A percentile compares a stretch with the other conserved stretches of the same genome.
Evolutionary conservation across 2,329 filamentous ascomycete species (phyloP).

Genomic region (Fusarium sp.): DNA sequence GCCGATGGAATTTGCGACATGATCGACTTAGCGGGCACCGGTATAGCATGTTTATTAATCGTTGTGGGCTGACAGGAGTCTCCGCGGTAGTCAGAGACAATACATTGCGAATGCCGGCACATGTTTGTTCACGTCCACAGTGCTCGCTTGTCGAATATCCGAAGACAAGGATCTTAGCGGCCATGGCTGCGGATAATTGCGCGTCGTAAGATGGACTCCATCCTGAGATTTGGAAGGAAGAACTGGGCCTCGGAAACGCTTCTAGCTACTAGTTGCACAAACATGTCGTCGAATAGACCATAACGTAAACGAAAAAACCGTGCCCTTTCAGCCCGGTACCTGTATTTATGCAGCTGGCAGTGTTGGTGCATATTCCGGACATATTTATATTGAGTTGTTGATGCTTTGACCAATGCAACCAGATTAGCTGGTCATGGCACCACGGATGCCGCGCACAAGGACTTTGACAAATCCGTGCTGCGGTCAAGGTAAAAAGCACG

Average conservation of each 20-base stretch:
- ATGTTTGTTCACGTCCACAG: conserved; percentile 2
- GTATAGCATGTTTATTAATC: background rate
- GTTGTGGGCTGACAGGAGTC: background rate
- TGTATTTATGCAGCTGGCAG: conserved; percentile 7
- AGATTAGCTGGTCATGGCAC: conserved; percentile 20
- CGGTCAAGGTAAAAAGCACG: background rate
- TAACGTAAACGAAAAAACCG: background rate
- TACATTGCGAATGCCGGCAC: conserved; percentile 5
- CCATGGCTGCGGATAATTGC: background rate
- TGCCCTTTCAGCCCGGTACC: conserved; percentile 14
- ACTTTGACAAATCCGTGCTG: conserved; percentile 7
- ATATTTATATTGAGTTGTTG: conserved; percentile 2
- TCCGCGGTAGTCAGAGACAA: conserved; percentile 9
- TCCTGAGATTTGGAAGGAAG: conserved; percentile 6
- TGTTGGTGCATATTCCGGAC: conserved; percentile 5
- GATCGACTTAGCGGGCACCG: background rate
- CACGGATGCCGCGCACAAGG: background rate
- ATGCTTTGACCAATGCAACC: conserved; percentile 17
- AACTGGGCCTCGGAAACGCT: conserved; percentile 1
- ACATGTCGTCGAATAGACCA: conserved; percentile 25
- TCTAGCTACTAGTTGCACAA: conserved; percentile 29
- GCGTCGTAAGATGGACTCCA: background rate
- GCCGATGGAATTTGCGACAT: background rate
- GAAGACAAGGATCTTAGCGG: conserved; percentile 4
- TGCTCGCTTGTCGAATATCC: background rate